These are phyloP conservation scores for Castanospermum australe DNA, from an alignment of 306 rosid genomes.

Conservation along the genomic window DNA sequence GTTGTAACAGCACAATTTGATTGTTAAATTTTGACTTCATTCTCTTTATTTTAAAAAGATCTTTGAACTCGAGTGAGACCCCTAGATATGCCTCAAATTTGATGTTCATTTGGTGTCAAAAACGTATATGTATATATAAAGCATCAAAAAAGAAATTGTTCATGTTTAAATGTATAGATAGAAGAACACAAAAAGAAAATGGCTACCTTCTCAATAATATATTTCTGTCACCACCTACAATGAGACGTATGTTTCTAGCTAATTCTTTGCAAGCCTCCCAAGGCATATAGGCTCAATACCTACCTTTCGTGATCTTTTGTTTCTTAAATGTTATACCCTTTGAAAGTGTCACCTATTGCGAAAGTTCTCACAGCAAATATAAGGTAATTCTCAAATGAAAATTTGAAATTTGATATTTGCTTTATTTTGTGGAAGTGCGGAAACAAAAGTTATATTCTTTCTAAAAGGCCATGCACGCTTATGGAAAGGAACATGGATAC, in stretches of 20 bases:
- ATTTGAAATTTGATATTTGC: conserved; percentile 6
- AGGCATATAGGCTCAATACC: not conserved
- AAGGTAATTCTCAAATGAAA: conserved; percentile 9
- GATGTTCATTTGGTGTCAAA: conserved; percentile 8
- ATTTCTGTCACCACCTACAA: not conserved
- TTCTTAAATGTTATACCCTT: not conserved
- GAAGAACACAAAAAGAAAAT: conserved; percentile 18
- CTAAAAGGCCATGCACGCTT: conserved; percentile 44
- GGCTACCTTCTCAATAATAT: not conserved
- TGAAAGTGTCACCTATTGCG: not conserved
- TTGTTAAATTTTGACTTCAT: conserved; percentile 33
- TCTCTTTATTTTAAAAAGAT: conserved; percentile 17
- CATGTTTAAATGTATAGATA: not conserved
- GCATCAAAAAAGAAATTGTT: not conserved
- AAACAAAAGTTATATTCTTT: conserved; percentile 29
- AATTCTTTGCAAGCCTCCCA: not conserved
- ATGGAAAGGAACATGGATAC: conserved; percentile 43
- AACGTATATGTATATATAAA: not conserved
- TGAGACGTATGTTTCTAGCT: not conserved
- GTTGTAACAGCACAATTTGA: conserved; percentile 23
- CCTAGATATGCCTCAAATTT: conserved; percentile 3
- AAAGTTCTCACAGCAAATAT: not conserved
- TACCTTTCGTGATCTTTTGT: not conserved
- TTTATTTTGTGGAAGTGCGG: conserved; percentile 30
- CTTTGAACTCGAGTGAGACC: conserved; percentile 5